These are phyloP conservation scores for Macrocybe gigantea DNA, from an alignment of 768 basidiomycete species.

Conservation along the genomic window DNA sequence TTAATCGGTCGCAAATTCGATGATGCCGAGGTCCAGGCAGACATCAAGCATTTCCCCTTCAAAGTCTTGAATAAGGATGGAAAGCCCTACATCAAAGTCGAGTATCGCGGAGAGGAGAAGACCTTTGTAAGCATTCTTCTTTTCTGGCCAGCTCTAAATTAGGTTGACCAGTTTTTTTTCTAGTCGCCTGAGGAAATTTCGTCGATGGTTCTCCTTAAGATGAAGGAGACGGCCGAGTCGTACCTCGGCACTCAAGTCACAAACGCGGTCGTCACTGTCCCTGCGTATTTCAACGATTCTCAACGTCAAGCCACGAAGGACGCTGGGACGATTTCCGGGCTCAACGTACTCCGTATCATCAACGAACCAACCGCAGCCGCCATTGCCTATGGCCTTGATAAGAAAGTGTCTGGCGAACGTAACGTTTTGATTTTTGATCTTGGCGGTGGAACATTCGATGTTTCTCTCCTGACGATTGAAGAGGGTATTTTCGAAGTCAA, in stretches of 20 bases:
- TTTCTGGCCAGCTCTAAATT: neutral
- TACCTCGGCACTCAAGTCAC: slow-evolving; percentile 81
- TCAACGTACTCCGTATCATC: slow-evolving; percentile 97
- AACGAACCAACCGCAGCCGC: slow-evolving; percentile 99
- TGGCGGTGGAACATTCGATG: slow-evolving; percentile 98
- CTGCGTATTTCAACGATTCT: slow-evolving; percentile 99
- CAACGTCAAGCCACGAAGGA: slow-evolving; percentile 99
- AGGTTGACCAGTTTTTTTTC: slow-evolving; percentile 19
- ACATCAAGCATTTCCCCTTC: slow-evolving; percentile 94
- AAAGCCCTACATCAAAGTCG: slow-evolving; percentile 84
- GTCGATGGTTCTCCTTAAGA: slow-evolving; percentile 94
- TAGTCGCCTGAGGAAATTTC: slow-evolving; percentile 96
- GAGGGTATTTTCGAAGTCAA: slow-evolving; percentile 99
- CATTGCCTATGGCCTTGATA: slow-evolving; percentile 97
- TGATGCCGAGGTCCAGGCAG: slow-evolving; percentile 78
- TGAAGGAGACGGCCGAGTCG: slow-evolving; percentile 98
- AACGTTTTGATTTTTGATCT: slow-evolving; percentile 99
- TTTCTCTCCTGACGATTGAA: slow-evolving; percentile 92
- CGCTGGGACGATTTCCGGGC: slow-evolving; percentile 88
- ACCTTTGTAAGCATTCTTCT: slow-evolving; percentile 64
- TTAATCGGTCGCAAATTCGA: slow-evolving; percentile 91
- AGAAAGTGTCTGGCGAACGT: slow-evolving; percentile 83
- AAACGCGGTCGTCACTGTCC: slow-evolving; percentile 95
- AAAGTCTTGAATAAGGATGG: slow-evolving; percentile 78
- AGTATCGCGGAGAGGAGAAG: slow-evolving; percentile 92